Base-by-base conservation (phyloP, 129 eudicot genomes). In the Helichrysum umbraculigerum region DNA sequence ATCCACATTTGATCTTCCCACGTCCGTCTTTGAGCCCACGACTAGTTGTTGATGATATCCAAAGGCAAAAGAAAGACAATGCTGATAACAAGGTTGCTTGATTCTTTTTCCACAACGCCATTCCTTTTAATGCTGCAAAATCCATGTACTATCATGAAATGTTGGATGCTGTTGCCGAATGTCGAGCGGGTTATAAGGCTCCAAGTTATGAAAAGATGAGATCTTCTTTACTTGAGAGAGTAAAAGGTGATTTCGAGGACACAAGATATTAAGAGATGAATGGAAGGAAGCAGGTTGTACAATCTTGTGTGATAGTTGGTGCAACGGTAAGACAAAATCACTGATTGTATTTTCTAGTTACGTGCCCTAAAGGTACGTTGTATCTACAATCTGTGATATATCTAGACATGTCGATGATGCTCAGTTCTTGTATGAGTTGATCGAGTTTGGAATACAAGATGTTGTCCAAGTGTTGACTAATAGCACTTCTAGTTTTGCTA, bases 221-320 rank as follows among this genome's bases (percentile, higher is more conserved):
- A 20, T 77, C 76, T 70, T 68, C 82, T 19, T 75, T 81, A 33
- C 74, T 47, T 10, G 56, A 77, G 3, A 81, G 72, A 65, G 71
- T 81, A 21, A 84, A 84, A 78, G 77, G 6, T n/a, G 83, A 81
- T 74, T 35, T 80, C 35, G 50, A 57, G 56, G 83, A 81, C 35
- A 72, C 83, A 68, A 62, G 20, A 73, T 44, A 68, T n/a, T 84
- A 29, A 73, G 74, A 68, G 71, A 73, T 32, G 81, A 72, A 61
- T 76, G 85, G 85, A 81, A 72, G 37, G 83, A 81, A 73, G 81
- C 81, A 41, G 85, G 88, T 22, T 84, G 88, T 76, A 84, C 85
- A 54, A 68, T 84, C 79, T 73, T 81, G 70, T 81, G 88, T 69
- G 82, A 84, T 54, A 21, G 78, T 63, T 80, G 72, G 79, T 74